phyloP scores from a whole-genome alignment of 345 rosid genomes.

The Combretum micranthum region DNA sequence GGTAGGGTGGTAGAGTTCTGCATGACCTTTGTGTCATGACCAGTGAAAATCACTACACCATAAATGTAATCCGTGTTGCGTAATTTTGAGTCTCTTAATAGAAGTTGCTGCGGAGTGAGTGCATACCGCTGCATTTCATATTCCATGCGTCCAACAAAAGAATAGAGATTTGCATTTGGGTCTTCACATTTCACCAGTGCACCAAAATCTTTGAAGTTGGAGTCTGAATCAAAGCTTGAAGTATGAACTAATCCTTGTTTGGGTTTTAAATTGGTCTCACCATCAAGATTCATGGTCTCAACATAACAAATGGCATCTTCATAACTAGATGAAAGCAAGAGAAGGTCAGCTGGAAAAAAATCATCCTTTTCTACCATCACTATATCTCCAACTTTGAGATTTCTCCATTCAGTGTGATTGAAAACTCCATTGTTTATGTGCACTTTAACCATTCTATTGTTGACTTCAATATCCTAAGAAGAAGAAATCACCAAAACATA shows the following conservation, averaged over 20 bases:
- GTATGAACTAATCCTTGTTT: conserved; percentile 74
- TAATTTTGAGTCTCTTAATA: conserved; percentile 79
- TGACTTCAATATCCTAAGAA: conserved; percentile 66
- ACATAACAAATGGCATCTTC: conserved; percentile 85
- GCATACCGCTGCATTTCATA: conserved; percentile 44
- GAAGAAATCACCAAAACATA: not conserved
- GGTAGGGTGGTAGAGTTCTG: conserved; percentile 81
- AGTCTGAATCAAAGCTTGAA: conserved; percentile 42
- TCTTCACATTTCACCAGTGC: conserved; percentile 75
- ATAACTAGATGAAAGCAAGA: conserved; percentile 71
- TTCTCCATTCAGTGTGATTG: conserved; percentile 51
- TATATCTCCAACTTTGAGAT: conserved; percentile 67
- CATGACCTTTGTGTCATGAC: conserved; percentile 86
- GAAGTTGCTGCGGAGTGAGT: conserved; percentile 68
- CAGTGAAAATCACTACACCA: conserved; percentile 80
- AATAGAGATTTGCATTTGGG: conserved; percentile 80
- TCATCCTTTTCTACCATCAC: conserved; percentile 75
- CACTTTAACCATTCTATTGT: conserved; percentile 69
- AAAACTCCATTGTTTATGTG: conserved; percentile 50
- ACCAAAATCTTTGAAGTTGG: conserved; percentile 43
- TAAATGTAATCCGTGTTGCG: conserved; percentile 67
- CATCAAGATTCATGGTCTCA: conserved; percentile 95
- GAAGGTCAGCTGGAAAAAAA: conserved; percentile 80
- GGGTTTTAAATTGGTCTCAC: conserved; percentile 83
- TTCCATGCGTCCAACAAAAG: conserved; percentile 73